Evolutionary conservation across 352 stramenopile genomes (phyloP), one percentile per base, ranked within the genome.

Genomic region (Phytophthora europaea): DNA sequence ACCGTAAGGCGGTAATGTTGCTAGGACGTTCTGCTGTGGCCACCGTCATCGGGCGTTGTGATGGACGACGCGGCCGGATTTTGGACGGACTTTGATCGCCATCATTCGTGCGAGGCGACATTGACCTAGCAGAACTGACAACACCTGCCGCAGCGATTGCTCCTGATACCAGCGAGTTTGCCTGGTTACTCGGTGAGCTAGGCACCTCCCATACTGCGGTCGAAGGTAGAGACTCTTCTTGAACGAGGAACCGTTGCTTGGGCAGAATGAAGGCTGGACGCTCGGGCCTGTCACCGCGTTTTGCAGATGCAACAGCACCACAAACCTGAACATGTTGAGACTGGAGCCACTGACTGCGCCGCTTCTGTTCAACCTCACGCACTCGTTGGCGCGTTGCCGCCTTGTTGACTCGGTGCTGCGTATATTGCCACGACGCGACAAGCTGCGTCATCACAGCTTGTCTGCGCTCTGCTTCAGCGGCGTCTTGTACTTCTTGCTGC

Each of bases 311-410:
- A 48, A 66, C 47, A 31, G 23, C 28, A 18, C 28, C 67, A 6
- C 78, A 53, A 0, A 61, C 31, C 22, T 77, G 75, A 12, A 86
- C 61, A 6, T 84, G 64, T 9, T 77, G 48, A 2, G 81, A 91
- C 18, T 78, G 43, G 48, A 89, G 67, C 83, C 83, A 91, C 20
- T 88, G 56, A 0, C 50, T 70, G 12, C 80, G 73, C 22, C 78
- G 66, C 15, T 60, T 58, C 10, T 60, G 22, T 26, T 80, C 56
- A 6, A 82, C 45, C 12, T 76, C 55, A 10, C 47, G 31, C 3
- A 78, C 23, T 34, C 51, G 55, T 7, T 65, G 31, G 18, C 26
- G 31, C 6, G 69, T 72, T 3, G 48, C 45, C 15, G 60, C 26
- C 28, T 64, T 57, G 13, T 15, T 40, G 20, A 61, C 56, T 10